Base-by-base conservation (phyloP, 225 moss, liverwort and hornwort species). In the Climacium dendroides region DNA sequence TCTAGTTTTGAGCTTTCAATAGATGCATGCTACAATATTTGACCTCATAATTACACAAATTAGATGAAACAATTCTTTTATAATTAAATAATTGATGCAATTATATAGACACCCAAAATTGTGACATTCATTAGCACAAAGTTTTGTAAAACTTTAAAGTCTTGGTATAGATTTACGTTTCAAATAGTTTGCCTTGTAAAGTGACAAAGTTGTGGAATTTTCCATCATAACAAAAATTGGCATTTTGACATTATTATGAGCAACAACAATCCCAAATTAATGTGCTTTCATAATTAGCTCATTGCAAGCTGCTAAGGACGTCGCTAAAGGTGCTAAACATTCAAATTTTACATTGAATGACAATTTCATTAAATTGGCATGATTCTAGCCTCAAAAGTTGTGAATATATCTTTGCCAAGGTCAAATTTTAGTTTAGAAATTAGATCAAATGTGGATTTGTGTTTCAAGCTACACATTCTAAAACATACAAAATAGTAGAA, bases 401-500 rank as follows among this genome's bases (percentile, higher is more conserved):
- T 37, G 4, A n/a, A 67, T 22, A 37, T 37, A 66, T 67, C 12
- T 37, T 37, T 12, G 37, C 7, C 4, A 22, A n/a, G n/a, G n/a
- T 66, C 37, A 37, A 37, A 13, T 67, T 67, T 23, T 1, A 13
- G 2, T 67, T 4, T 13, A 7, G 1, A 67, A 67, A 37, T 11
- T 37, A 37, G 13, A 7, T 23, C 23, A 23, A 4, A 7, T 67
- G 23, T 67, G 22, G 67, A 37, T 24, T 39, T 69, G 4, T 69
- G 1, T 39, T 66, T 37, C 1, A 13, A 39, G 13, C 4, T 13
- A 4, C 8, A 14, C 1, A 0, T 69, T 4, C 1, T 39, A 3
- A 39, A 69, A 39, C 0, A 0, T 69, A 14, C 4, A 37, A 23
- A 69, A 69, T 69, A 39, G 4, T 69, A 7, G 8, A 69, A 13